Percentiles rank a stretch among this genome's conserved stretches.
These are phyloP conservation scores for Lachnellula occidentalis DNA, from an alignment of 2,329 filamentous ascomycete genomes.

Conservation along the genomic window DNA sequence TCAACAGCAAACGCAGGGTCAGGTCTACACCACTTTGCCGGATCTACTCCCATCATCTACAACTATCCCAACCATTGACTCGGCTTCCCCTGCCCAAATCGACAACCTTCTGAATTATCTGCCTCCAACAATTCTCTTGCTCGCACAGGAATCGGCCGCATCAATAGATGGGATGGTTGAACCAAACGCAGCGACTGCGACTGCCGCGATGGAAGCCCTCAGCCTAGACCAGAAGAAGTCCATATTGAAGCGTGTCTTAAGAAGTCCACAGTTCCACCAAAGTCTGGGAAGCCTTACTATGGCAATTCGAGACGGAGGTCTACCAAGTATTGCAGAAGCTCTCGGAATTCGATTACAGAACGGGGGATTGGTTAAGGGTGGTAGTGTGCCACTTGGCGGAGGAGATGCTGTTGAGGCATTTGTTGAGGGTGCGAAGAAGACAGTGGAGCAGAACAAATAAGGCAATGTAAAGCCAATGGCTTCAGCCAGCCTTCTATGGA, in stretches of 20 bases:
- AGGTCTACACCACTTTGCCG: constrained; percentile 74
- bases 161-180: constrained; percentile 55
- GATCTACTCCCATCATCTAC: constrained; percentile 76
- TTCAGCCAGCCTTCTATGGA: neutral
- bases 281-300: constrained; percentile 79
- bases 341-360: constrained; percentile 75
- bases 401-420: constrained; percentile 88
- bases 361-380: constrained; percentile 72
- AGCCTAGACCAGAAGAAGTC: constrained; percentile 71
- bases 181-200: constrained; percentile 60
- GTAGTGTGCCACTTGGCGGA: constrained; percentile 79
- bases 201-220: constrained; percentile 69
- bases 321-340: constrained; percentile 85
- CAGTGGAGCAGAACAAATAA: constrained; percentile 53
- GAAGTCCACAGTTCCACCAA: constrained; percentile 87
- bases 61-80: constrained; percentile 71
- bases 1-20: constrained; percentile 46
- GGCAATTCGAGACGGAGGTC: constrained; percentile 81
- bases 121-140: constrained; percentile 70
- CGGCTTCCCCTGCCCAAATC: constrained; percentile 51
- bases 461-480: neutral
- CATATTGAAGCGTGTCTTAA: constrained; percentile 74
- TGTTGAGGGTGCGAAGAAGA: constrained; percentile 79
- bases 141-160: constrained; percentile 63
- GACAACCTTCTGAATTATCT: constrained; percentile 73